Evolutionary conservation across 2,329 filamentous ascomycete species (phyloP).

Genomic region (Penicillium paneum): DNA sequence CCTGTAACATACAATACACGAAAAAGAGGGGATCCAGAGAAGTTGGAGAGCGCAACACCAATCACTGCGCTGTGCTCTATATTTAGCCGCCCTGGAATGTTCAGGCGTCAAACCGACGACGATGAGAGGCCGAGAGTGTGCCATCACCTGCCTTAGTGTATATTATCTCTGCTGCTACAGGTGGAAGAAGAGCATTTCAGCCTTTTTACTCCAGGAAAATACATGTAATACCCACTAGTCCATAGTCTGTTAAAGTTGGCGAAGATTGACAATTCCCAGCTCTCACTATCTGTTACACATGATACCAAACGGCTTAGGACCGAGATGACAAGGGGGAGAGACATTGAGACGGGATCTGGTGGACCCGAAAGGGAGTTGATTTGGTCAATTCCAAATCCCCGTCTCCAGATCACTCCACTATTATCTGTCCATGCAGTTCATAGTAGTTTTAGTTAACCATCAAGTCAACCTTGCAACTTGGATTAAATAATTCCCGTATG

Average conservation of each 20-base stretch:
- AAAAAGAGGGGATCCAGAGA: background rate
- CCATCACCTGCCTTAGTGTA: slow-evolving; percentile 6
- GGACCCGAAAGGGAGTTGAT: background rate
- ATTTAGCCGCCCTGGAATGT: slow-evolving; percentile 38
- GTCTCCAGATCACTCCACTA: background rate
- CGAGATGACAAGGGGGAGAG: slow-evolving; percentile 8
- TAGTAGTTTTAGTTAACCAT: background rate
- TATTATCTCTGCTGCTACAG: background rate
- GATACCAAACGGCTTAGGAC: background rate
- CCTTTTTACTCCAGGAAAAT: background rate
- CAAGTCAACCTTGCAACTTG: background rate
- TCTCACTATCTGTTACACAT: background rate
- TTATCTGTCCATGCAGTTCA: background rate
- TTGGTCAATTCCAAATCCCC: background rate
- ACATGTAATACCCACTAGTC: background rate
- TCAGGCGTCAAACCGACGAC: slow-evolving; percentile 34
- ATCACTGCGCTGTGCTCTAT: slow-evolving; percentile 34
- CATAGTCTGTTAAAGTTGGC: background rate
- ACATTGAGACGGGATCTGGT: slow-evolving; percentile 9
- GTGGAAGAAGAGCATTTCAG: too few relatives aligned
- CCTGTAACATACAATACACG: background rate
- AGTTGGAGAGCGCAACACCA: slow-evolving; percentile 11
- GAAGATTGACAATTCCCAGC: background rate
- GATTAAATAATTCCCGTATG: background rate
- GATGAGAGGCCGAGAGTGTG: slow-evolving; percentile 26